These are phyloP conservation scores for Agaricus sinodeliciosus DNA, from an alignment of 768 basidiomycete genomes.

Conservation along the genomic window DNA sequence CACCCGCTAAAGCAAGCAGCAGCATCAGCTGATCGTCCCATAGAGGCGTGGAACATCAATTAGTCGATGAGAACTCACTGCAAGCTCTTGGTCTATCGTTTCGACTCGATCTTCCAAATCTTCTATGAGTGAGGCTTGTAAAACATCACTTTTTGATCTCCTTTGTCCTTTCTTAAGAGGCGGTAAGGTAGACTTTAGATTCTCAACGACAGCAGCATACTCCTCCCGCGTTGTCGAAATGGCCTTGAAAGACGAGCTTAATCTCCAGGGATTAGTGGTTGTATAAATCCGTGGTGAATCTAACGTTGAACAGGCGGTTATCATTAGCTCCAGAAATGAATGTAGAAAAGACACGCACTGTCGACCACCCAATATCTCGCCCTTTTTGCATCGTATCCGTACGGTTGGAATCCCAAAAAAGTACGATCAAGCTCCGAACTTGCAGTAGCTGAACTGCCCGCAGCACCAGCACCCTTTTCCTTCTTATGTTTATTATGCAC, in stretches of 20 bases:
- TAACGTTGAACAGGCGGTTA: conserved; percentile 21
- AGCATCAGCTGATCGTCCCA: not conserved
- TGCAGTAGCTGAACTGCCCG: conserved; percentile 53
- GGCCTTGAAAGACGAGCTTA: conserved; percentile 67
- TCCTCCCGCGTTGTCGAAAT: conserved; percentile 69
- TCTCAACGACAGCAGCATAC: conserved; percentile 58
- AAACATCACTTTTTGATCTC: conserved; percentile 47
- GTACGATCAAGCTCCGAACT: conserved; percentile 52
- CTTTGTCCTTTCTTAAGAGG: conserved; percentile 41
- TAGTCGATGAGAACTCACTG: conserved; percentile 41
- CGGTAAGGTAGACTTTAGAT: conserved; percentile 48
- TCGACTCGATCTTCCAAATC: conserved; percentile 59
- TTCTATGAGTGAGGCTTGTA: conserved; percentile 56
- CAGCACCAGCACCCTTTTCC: conserved; percentile 51
- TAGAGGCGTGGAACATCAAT: no score
- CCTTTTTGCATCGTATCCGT: conserved; percentile 71
- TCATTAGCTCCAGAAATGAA: not conserved
- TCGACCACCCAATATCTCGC: conserved; percentile 85
- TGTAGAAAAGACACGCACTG: conserved; percentile 70
- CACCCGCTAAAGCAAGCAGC: conserved; percentile 44
- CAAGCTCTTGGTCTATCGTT: conserved; percentile 60
- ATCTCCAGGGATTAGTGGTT: conserved; percentile 90
- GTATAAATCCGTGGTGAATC: conserved; percentile 81
- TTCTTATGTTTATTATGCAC: conserved; percentile 83
- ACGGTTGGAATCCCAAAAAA: conserved; percentile 55